Base-by-base conservation (phyloP, 2,329 filamentous ascomycete species). In the Xylariomycetidae sp. region DNA sequence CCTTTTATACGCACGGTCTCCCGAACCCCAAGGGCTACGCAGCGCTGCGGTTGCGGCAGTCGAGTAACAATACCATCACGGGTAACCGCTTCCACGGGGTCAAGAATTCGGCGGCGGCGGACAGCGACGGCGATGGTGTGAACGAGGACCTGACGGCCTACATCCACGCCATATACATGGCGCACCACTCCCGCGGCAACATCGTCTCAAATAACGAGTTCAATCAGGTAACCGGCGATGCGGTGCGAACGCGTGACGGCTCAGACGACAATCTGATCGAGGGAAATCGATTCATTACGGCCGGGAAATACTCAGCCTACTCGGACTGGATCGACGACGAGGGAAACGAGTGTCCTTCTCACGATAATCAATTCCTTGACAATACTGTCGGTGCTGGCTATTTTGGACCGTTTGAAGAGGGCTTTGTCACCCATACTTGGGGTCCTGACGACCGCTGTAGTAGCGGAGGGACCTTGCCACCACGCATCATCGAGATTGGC, bases 111-210 rank as follows among this genome's bases (percentile, higher is more conserved):
- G 19, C 16, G 17, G 13, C 37, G 12, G 40, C 33, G 14, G 36
- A 35, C 16, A 36, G 32, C 12, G 32, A 55, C 49, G 8, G 59
- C 46, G 13, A 57, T 48, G 30, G 58, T 54, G 36, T 56, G 54
- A 23, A 69, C 54, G 35, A 63, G 68, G 13, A 69, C 56, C 49
- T 42, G 8, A 42, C 40, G 16, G 31, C 25, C 7, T 42, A 42
- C 16, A 42, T 42, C 13, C 40, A 42, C n/a, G 40, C 40, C 20
- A 35, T 42, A 4, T 42, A 42, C 25, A 17, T 18, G 10, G 40
- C 40, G 28, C 40, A 42, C 26, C 17, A 31, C 14, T 13, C 40
- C 4, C 13, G 31, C 7, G 18, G 31, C 15, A 42, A 42, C 29
- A 16, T 37, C 16, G 35, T 42, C 22, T 1, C 19, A 10, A 12